A percentile compares a stretch with the other conserved stretches of the same genome.
These are phyloP conservation scores for Limnanthes douglasii DNA, from an alignment of 345 rosid species.

Conservation along the genomic window DNA sequence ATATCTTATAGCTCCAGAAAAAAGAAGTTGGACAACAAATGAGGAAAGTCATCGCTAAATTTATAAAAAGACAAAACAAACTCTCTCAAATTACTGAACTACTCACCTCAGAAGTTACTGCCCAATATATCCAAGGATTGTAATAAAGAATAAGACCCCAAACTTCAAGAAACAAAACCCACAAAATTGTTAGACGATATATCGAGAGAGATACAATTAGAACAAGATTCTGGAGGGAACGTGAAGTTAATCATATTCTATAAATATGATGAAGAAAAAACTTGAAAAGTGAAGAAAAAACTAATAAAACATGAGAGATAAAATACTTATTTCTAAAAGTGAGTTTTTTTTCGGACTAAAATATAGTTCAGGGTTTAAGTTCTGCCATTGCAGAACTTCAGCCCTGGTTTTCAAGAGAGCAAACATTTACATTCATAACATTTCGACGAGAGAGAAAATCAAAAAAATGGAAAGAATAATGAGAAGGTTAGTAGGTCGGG, in stretches of 20 bases:
- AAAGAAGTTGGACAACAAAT: slow-evolving; percentile 38
- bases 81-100: slow-evolving; percentile 40
- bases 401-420: slow-evolving; percentile 12
- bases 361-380: slow-evolving; percentile 19
- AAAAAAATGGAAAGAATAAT: slow-evolving; percentile 22
- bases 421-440: slow-evolving; percentile 1
- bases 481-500: no score
- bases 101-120: slow-evolving; percentile 58
- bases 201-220: slow-evolving; percentile 52
- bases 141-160: slow-evolving; percentile 47
- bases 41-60: slow-evolving; percentile 48
- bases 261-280: slow-evolving; percentile 10
- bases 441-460: no score
- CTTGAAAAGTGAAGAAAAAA: slow-evolving; percentile 14
- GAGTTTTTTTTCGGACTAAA: slow-evolving; percentile 9
- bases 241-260: slow-evolving; percentile 52
- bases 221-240: slow-evolving; percentile 43
- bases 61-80: slow-evolving; percentile 42
- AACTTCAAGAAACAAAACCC: slow-evolving; percentile 48
- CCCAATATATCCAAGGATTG: slow-evolving; percentile 36
- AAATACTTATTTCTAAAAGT: no score
- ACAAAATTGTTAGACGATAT: slow-evolving; percentile 57
- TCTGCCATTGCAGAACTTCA: slow-evolving; percentile 32
- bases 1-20: slow-evolving; percentile 61
- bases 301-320: slow-evolving; percentile 7